Evolutionary conservation across 2,329 filamentous ascomycete genomes (phyloP), one percentile per base, ranked within the genome.

Genomic region (Emmonsiellopsis sp.): DNA sequence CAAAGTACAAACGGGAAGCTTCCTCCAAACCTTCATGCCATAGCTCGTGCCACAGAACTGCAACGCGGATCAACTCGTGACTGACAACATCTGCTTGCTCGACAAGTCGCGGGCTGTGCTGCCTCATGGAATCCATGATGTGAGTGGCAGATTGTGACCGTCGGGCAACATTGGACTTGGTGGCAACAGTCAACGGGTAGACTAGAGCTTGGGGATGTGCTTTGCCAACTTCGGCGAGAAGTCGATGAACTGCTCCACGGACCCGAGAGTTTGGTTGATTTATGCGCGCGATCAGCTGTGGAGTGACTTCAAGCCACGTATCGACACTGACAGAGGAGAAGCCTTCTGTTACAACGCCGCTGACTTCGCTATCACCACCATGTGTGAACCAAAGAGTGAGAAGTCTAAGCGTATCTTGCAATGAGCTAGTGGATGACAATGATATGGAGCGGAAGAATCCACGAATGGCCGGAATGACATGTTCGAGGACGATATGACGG

Each of bases 21-120:
- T 99, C 94, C 70, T 98, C 93, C 13, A 99, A 78, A 32, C 88
- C 94, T 70, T 99, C 94, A 61, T 98, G 93, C 93, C 93, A 99
- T 60, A 95, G 87, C 65, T 99, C 93, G 65, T 99, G 93, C 94
- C 94, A 98, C 27, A 98, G 72, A 2, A 98, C 92, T 13, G 93
- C 93, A 55, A 98, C 94, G 50, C 93, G 85, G 65, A 99, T 97
- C 53, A 99, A 82, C 68, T 99, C 94, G 64, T 93, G 87, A 67
- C 92, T 97, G 60, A 99, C 91, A 46, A 91, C 79, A 66, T 95
- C 92, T 37, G 93, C 93, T 70, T 99, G 93, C 59, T 96, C 88
- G 7, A 98, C 93, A 37, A 99, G 80, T 62, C 83, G 86, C 17
- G 89, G 85, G 65, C 91, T 97, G 67, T 99, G 94, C 61, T 92